Percentiles rank a stretch among this genome's conserved stretches.
phyloP scores from a whole-genome alignment of 2,329 filamentous ascomycete genomes.

The Aureobasidium namibiae region DNA sequence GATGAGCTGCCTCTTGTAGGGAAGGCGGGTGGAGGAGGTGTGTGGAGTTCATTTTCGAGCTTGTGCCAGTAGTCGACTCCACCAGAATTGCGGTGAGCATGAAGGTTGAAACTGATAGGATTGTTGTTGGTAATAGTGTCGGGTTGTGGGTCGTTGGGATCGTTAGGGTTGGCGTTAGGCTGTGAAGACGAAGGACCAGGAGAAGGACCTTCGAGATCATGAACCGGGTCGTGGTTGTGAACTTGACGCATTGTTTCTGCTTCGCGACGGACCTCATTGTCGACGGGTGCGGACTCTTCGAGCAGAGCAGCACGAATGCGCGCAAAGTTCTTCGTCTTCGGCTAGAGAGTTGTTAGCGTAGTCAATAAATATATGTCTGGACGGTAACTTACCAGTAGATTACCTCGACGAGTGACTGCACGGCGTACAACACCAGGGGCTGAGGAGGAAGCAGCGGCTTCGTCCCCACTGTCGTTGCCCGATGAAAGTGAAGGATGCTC shows the following conservation, averaged over 20 bases:
- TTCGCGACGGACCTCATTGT: constrained; percentile 82
- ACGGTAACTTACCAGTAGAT: constrained; percentile 61
- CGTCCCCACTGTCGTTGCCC: constrained; percentile 72
- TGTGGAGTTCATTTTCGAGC: constrained; percentile 59
- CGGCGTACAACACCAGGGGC: constrained; percentile 72
- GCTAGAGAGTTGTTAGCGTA: constrained; percentile 43
- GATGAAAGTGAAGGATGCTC: constrained; percentile 77
- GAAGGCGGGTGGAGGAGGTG: constrained; percentile 57
- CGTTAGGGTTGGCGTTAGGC: constrained; percentile 53
- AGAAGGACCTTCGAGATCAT: constrained; percentile 36
- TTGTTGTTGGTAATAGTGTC: constrained; percentile 37
- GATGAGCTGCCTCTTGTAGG: constrained; percentile 31
- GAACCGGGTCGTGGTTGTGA: constrained; percentile 67
- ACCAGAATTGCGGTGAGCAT: constrained; percentile 63
- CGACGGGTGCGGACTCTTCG: constrained; percentile 80
- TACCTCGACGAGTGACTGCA: constrained; percentile 77
- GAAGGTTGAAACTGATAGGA: constrained; percentile 66
- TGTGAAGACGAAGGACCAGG: constrained; percentile 42
- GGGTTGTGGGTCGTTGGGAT: constrained; percentile 53
- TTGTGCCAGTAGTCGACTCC: constrained; percentile 71
- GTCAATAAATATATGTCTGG: neutral
- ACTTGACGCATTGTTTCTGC: constrained; percentile 94
- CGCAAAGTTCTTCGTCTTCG: constrained; percentile 93
- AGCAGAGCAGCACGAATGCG: constrained; percentile 82
- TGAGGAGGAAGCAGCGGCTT: constrained; percentile 39